Evolutionary conservation across 164 flowering plant species (phyloP).

Genomic region (Hamamelis virginiana): DNA sequence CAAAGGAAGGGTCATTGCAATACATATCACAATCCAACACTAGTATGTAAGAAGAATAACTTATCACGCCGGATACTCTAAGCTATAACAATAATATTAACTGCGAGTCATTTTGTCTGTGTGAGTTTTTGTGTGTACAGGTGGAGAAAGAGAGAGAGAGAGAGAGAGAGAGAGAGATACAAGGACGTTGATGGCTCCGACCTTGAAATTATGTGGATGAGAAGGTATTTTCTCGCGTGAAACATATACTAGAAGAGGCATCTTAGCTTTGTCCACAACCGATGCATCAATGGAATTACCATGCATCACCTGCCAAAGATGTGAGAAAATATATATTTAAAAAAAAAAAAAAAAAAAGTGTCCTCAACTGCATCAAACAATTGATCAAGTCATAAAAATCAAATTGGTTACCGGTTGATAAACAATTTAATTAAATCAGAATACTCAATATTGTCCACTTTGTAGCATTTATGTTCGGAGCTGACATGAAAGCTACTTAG

Average conservation of each 20-base stretch:
- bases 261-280: neutral
- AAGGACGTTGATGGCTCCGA: conserved; percentile 35
- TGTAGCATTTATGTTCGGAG: too few species aligned
- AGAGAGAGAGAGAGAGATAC: too few species aligned
- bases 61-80: conserved; percentile 31
- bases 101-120: too few species aligned
- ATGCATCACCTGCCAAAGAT: conserved; percentile 22
- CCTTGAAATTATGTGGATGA: conserved; percentile 25
- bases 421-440: too few species aligned
- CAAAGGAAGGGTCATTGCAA: conserved; percentile 34
- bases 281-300: neutral
- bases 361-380: too few species aligned
- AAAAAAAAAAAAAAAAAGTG: too few species aligned
- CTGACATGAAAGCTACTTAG: too few species aligned
- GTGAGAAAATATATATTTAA: too few species aligned
- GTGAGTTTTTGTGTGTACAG: neutral
- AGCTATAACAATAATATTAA: conserved; percentile 22
- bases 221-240: conserved; percentile 21
- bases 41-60: conserved; percentile 30
- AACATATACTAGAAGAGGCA: too few species aligned
- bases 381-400: too few species aligned
- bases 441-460: too few species aligned
- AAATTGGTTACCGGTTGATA: too few species aligned
- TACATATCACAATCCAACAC: conserved; percentile 45
- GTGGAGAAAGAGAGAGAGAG: neutral